A percentile compares a stretch with the other conserved stretches of the same genome.
Conservation (phyloP, 2,329 filamentous ascomycete species). For the Aspergillus phoenicis region DNA sequence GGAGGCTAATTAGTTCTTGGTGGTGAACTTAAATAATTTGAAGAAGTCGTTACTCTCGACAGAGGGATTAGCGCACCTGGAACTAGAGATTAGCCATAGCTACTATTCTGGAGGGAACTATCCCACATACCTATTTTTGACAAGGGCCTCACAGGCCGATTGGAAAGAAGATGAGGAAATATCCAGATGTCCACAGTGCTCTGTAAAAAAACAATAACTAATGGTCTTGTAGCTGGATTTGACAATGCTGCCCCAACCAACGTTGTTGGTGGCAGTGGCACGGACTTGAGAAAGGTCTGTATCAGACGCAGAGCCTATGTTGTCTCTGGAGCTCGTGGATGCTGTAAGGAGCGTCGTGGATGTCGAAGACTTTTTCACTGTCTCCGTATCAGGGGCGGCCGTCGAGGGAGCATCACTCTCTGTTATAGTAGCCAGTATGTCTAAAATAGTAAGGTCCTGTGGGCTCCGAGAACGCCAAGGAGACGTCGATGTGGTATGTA, state of each 20-base stretch:
- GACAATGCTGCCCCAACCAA: background rate
- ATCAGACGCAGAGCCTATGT: background rate
- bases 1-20: no score
- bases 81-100: no score
- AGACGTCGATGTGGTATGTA: background rate
- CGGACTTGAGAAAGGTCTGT: background rate
- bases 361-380: background rate
- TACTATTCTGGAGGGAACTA: no score
- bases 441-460: background rate
- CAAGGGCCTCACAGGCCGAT: no score
- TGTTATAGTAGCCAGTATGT: background rate
- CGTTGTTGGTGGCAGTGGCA: background rate
- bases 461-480: background rate
- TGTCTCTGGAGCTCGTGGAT: background rate
- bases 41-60: no score
- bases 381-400: background rate
- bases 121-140: no score
- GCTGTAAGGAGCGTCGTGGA: background rate
- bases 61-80: no score
- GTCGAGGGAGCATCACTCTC: background rate
- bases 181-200: no score
- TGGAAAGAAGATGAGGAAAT: no score
- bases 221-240: no score
- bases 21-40: no score
- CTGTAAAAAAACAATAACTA: no score